Evolutionary conservation across 805 yeast genomes (phyloP), one percentile per base, ranked within the genome.

Genomic region (Tetrapisispora nanseiensis): DNA sequence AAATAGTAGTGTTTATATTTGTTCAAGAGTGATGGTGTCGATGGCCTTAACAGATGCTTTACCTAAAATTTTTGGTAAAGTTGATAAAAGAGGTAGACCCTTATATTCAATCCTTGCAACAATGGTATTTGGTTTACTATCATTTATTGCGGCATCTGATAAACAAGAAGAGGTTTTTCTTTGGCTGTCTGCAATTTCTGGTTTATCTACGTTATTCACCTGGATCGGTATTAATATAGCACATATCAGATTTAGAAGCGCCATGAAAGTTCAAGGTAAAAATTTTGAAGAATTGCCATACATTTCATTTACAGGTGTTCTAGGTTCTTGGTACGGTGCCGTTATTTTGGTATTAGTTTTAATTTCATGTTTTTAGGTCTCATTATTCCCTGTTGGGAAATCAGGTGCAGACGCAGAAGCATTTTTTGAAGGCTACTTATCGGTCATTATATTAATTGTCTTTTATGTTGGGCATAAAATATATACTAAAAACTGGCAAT

Each of bases 21-120:
- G 82, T 47, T 76, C 86, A 13, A 74, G 89, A 60, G 78, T 84
- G 9, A 63, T 80, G 47, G 78, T 80, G 3, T 73, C 84, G 7
- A 69, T 81, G 63, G 80, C 85, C 9, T 77, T 75, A 34, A 79
- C 77, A 59, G 78, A 81, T 16, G 71, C 72, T 51, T 80, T 80
- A 16, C 89, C 87, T 29, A 63, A 64, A 42, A 53, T 70, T 24
- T 71, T 80, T 42, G 78, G 79, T 28, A 81, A 81, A 64, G 76
- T 85, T 46, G 95, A 86, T 60, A 72, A 82, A 49, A 68, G 66
- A 41, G 95, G 95, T 44, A 74, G 95, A 55, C 95, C 95, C 15
- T 59, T 82, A 41, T 75, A 74, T 40, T 90, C 86, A 16, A 76
- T 83, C 52, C 48, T 62, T 6, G 66, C 71, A 27, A 69, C 80